Evolutionary conservation across 306 rosid genomes (phyloP), one percentile per base, ranked within the genome.

Genomic region (Pterocarpus santalinus): DNA sequence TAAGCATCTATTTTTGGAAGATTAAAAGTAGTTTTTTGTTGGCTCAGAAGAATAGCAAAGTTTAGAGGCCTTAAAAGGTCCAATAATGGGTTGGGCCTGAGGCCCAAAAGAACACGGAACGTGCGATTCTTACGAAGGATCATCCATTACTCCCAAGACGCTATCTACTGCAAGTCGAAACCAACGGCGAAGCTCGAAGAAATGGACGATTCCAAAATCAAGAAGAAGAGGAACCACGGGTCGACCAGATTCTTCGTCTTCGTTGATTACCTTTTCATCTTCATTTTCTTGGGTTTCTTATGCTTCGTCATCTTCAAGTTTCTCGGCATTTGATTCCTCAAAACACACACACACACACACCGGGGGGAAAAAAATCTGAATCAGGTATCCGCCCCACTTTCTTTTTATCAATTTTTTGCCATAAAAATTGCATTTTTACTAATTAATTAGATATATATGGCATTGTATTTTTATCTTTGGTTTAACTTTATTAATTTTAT

Each of bases 231-330:
- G 84, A 92, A 88, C 68, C 94, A 92, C 10, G 91, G 94, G 4
- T 92, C 94, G 0, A 80, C 87, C 49, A 34, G 63, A 44, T 83
- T 94, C 85, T 94, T 94, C 58, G 91, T 92, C 47, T 81, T 92
- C 67, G 88, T 92, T 5, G 97, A 92, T 81, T 90, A 94, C 82
- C 87, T 94, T 43, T 94, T 90, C 84, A 86, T 94, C 56, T 74
- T 85, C 2, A 56, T 90, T 46, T 92, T 91, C 74, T 63, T 94
- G 11, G 90, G 56, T 14, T 82, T 94, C 83, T 90, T 89, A 62
- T 76, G 61, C 82, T 90, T 83, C 91, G 87, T 94, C 82, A 58
- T 91, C 76, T 84, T 80, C 88, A 88, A 90, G 85, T 73, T 90
- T 43, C 3, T 88, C 17, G 84, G 79, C 75, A 5, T 89, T 78